A percentile compares a stretch with the other conserved stretches of the same genome.
These are phyloP conservation scores for Pythium coloratum DNA, from an alignment of 352 stramenopile genomes.

Conservation along the genomic window DNA sequence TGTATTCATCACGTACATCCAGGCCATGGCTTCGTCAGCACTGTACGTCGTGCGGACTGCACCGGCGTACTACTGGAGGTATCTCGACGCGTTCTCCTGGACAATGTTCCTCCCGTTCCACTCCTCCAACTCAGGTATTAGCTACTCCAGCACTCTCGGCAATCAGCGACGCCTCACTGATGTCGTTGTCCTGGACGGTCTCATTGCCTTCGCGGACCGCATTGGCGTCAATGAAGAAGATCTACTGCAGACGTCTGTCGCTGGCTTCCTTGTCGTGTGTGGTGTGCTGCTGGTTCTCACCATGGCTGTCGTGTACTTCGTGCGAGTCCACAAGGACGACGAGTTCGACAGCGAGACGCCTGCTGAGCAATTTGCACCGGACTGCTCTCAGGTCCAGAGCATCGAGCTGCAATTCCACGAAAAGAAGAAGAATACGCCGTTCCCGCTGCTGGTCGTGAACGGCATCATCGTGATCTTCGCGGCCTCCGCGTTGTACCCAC, in stretches of 20 bases:
- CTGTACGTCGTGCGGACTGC: conserved; percentile 8
- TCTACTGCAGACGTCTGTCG: conserved; percentile 7
- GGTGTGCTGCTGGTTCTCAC: conserved; percentile 2
- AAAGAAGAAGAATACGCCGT: background rate
- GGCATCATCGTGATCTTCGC: conserved; percentile 15
- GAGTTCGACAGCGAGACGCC: conserved; percentile 2
- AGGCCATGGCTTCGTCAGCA: conserved; percentile 23
- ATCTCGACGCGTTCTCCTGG: conserved; percentile 33
- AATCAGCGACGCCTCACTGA: background rate
- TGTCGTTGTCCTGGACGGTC: conserved; percentile 17
- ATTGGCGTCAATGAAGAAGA: conserved; percentile 21
- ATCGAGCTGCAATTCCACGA: background rate
- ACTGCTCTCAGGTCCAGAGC: background rate
- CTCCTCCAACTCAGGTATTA: background rate
- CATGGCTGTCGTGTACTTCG: conserved; percentile 6
- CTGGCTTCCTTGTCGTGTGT: conserved; percentile 10
- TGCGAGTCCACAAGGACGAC: conserved; percentile 11
- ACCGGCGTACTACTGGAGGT: conserved; percentile 25
- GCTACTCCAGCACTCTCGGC: background rate
- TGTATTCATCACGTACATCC: conserved; percentile 29
- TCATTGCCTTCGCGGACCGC: conserved; percentile 23
- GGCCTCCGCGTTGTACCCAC: conserved; percentile 21
- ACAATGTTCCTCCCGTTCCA: conserved; percentile 27
- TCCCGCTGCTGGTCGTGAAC: conserved; percentile 2
- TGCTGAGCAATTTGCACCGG: background rate